A percentile compares a stretch with the other conserved stretches of the same genome.
Conservation (phyloP, 768 basidiomycete species). For the Austroboletus festivus region DNA sequence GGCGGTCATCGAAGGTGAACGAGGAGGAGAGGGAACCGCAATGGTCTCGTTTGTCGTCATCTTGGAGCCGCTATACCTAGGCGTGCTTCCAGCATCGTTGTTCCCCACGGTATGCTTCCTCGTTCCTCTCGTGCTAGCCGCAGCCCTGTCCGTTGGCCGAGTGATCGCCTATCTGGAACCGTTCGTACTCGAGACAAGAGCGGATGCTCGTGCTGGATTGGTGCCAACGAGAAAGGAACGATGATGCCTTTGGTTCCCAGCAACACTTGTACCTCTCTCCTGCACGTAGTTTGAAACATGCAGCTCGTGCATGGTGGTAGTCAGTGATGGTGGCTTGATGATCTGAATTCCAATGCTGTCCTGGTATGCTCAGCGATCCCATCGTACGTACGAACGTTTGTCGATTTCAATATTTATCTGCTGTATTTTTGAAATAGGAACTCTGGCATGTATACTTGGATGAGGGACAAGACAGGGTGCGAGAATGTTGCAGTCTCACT, state of each 20-base stretch:
- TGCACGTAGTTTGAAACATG: constrained; percentile 13
- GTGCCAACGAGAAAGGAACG: constrained; percentile 10
- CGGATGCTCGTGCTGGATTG: constrained; percentile 8
- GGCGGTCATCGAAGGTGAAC: too few species aligned
- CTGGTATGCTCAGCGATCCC: too few species aligned
- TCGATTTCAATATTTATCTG: too few species aligned
- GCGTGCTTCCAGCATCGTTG: constrained; percentile 56
- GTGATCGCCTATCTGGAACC: constrained; percentile 21
- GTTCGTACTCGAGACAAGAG: constrained; percentile 22
- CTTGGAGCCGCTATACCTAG: constrained; percentile 60
- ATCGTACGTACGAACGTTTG: too few species aligned
- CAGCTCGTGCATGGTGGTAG: constrained; percentile 20
- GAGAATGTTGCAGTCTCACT: too few species aligned
- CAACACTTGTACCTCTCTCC: too few species aligned
- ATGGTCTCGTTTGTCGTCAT: constrained; percentile 52
- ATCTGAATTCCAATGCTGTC: too few species aligned
- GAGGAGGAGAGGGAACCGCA: too few species aligned
- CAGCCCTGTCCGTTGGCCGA: constrained; percentile 18
- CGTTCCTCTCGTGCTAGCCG: constrained; percentile 25
- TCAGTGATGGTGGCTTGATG: background rate
- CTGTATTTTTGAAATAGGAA: too few species aligned
- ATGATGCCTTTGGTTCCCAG: constrained; percentile 11
- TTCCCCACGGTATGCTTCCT: constrained; percentile 32
- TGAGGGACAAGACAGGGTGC: too few species aligned
- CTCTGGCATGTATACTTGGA: too few species aligned